These are phyloP conservation scores for Pleurotus tuber-regium DNA, from an alignment of 768 basidiomycete species.

Conservation along the genomic window DNA sequence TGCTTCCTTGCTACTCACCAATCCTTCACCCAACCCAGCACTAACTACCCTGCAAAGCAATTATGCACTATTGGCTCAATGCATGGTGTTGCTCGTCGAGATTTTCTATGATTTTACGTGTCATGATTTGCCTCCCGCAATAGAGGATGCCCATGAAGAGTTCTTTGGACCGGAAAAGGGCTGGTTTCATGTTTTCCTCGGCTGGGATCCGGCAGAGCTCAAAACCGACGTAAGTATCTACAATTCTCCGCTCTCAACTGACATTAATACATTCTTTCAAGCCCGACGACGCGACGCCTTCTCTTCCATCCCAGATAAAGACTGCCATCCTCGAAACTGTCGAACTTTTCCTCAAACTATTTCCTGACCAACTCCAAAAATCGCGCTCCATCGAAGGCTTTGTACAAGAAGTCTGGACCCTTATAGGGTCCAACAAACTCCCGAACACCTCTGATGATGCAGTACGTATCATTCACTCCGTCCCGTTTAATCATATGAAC, in stretches of 20 bases:
- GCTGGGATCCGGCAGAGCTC: slow-evolving; percentile 73
- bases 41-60: too few relatives aligned
- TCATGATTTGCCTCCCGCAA: slow-evolving; percentile 91
- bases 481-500: too few relatives aligned
- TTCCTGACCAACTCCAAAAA: slow-evolving; percentile 71
- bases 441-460: slow-evolving; percentile 73
- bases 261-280: too few relatives aligned
- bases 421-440: slow-evolving; percentile 71
- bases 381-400: slow-evolving; percentile 66
- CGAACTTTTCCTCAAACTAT: slow-evolving; percentile 85
- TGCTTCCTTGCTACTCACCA: slow-evolving; percentile 46
- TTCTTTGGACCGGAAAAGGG: slow-evolving; percentile 75
- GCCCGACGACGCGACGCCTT: slow-evolving; percentile 81
- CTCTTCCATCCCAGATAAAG: slow-evolving; percentile 87
- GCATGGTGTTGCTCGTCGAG: slow-evolving; percentile 76
- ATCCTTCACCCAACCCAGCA: too few relatives aligned
- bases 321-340: slow-evolving; percentile 88
- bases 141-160: slow-evolving; percentile 83
- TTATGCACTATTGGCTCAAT: slow-evolving; percentile 59
- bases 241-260: too few relatives aligned
- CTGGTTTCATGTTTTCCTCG: slow-evolving; percentile 78
- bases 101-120: slow-evolving; percentile 93
- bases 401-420: slow-evolving; percentile 87
- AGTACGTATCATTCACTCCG: slow-evolving; percentile 36
- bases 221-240: slow-evolving; percentile 61